Evolutionary conservation across 257 asterid genomes (phyloP).

Genomic region (Solanum appendiculatum): DNA sequence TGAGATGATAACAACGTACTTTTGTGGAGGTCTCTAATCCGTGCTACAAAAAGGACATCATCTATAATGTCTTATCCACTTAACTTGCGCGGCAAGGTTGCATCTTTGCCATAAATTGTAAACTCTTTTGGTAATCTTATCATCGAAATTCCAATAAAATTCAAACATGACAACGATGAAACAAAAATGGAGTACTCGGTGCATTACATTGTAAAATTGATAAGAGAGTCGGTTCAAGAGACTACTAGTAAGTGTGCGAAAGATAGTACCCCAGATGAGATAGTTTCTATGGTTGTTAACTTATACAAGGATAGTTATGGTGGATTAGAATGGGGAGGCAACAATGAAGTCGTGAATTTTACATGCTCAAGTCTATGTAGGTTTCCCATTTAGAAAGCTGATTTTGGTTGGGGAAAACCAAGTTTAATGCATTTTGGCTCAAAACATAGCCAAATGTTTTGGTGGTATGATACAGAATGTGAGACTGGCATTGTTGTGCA

Average conservation of each 20-base stretch:
- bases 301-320: neutral
- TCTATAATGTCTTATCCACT: neutral
- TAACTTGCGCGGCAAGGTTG: neutral
- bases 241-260: neutral
- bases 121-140: constrained; percentile 2
- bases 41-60: neutral
- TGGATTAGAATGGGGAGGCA: neutral
- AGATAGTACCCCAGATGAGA: neutral
- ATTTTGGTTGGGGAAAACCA: neutral
- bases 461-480: neutral
- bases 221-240: neutral
- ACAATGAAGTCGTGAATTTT: neutral
- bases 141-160: neutral
- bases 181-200: neutral
- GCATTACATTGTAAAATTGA: neutral
- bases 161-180: neutral
- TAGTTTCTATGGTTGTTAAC: neutral
- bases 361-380: neutral
- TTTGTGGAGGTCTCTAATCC: neutral
- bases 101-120: neutral
- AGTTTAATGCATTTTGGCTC: neutral
- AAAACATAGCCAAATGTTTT: neutral
- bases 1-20: neutral
- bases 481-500: neutral
- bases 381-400: neutral